Evolutionary conservation across 257 asterid species (phyloP), one percentile per base, ranked within the genome.

Genomic region (Verbascum thapsus): DNA sequence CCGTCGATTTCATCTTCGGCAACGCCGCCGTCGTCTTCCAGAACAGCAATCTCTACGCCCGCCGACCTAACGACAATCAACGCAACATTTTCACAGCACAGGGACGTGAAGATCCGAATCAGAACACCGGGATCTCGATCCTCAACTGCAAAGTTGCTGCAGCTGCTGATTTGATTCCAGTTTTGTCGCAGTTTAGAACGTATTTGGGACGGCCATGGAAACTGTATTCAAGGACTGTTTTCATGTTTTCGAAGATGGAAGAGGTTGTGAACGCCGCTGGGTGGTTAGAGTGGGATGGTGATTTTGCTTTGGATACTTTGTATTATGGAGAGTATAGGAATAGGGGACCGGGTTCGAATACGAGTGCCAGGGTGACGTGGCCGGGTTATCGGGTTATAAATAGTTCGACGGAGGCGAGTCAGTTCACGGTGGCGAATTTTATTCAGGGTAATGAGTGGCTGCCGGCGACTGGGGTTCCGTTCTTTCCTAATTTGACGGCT

Each of bases 191-290:
- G 3, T 87, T 90, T 66, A 30, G 53, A 9, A 72, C 83, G 0
- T 94, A 80, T 30, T 74, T 94, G 3, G 99, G 99, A 10, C 84
- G 99, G 47, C 99, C 99, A 1, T 94, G 99, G 99, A 87, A 74
- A 55, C 75, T 41, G 53, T 85, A 83, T 45, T 94, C 97, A 0
- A 66, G 97, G 54, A 94, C 99, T 0, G 96, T 87, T 7, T 70
- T 72, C 66, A 78, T 94, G 73, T 66, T 67, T 1, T 73, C 86
- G 0, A 72, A 85, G 4, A 74, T 94, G 44, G 91, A 80, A 6
- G 48, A 51, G 1, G 78, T 90, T 19, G 86, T 94, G 39, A 41
- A 83, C 2, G 97, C 97, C 0, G 74, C 74, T 0, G 97, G 99
- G 5, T 94, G 91, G 90, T 41, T 81, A 64, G 95, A 88, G 41